Evolutionary conservation across 1,284 basidiomycete species (phyloP).

Genomic region (Hortiboletus rubellus): DNA sequence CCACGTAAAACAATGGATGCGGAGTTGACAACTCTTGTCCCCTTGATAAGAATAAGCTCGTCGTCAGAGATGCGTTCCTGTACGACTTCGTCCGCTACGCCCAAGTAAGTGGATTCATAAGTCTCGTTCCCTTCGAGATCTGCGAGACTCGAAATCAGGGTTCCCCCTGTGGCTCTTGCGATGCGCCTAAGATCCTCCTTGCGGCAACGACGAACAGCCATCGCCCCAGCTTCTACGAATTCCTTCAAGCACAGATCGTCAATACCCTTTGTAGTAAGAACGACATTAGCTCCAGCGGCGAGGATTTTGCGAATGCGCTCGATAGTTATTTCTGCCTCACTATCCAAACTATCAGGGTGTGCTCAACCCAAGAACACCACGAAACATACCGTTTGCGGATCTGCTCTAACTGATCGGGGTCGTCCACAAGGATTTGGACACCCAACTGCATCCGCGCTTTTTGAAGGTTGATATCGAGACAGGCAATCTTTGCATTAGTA

Average conservation of each 20-base stretch:
- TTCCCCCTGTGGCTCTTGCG: slow-evolving; percentile 96
- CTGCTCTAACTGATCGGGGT: slow-evolving; percentile 95
- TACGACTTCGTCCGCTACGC: slow-evolving; percentile 91
- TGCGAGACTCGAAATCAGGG: slow-evolving; percentile 89
- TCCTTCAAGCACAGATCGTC: slow-evolving; percentile 98
- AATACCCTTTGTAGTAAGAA: slow-evolving; percentile 98
- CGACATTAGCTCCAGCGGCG: slow-evolving; percentile 94
- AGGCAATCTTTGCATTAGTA: slow-evolving; percentile 93
- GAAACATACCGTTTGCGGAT: slow-evolving; percentile 81
- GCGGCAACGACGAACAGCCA: slow-evolving; percentile 96
- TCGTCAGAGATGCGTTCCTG: slow-evolving; percentile 99
- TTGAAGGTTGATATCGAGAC: slow-evolving; percentile 97
- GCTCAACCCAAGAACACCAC: not conserved
- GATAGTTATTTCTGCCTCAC: slow-evolving; percentile 95
- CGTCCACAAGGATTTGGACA: slow-evolving; percentile 96
- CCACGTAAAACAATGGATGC: slow-evolving; percentile 93
- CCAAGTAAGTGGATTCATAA: slow-evolving; percentile 90
- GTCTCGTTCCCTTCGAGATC: slow-evolving; percentile 99
- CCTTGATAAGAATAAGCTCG: slow-evolving; percentile 96
- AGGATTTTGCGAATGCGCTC: slow-evolving; percentile 97
- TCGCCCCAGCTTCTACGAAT: slow-evolving; percentile 98
- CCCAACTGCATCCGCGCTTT: slow-evolving; percentile 98
- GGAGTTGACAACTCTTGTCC: slow-evolving; percentile 95
- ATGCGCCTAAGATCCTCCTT: slow-evolving; percentile 98
- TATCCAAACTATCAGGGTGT: slow-evolving; percentile 33